These are phyloP conservation scores for Mucor circinelloides DNA, from an alignment of 371 early-diverging fungal species.

Conservation along the genomic window DNA sequence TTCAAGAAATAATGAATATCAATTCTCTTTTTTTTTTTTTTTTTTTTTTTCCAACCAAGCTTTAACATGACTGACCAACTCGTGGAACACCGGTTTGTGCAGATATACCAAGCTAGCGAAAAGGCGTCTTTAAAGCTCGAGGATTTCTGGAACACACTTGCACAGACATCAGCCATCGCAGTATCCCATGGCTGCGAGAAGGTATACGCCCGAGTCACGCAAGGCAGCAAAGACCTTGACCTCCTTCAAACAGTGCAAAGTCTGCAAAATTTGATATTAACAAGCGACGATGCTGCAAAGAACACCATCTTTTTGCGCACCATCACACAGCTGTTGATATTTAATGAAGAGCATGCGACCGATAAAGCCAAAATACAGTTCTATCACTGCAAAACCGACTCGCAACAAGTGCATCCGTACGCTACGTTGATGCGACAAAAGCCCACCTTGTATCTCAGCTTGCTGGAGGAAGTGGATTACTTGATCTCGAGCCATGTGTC, in stretches of 20 bases:
- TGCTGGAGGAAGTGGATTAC: slow-evolving; percentile 33
- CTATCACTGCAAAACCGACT: slow-evolving; percentile 9
- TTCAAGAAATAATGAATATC: background rate
- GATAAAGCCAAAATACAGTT: background rate
- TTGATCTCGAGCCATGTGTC: slow-evolving; percentile 6
- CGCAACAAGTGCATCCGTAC: slow-evolving; percentile 25
- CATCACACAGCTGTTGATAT: slow-evolving; percentile 26
- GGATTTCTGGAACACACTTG: slow-evolving; percentile 26
- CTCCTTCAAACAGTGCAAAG: slow-evolving; percentile 19
- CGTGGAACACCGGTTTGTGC: slow-evolving; percentile 37
- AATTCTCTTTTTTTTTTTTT: background rate
- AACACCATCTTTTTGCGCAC: slow-evolving; percentile 24
- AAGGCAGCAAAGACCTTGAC: background rate
- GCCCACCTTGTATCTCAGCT: slow-evolving; percentile 18
- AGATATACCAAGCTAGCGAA: slow-evolving; percentile 34
- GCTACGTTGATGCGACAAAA: slow-evolving; percentile 30
- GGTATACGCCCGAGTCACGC: slow-evolving; percentile 15
- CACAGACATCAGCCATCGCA: slow-evolving; percentile 32
- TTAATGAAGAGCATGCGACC: background rate
- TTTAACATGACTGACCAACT: slow-evolving; percentile 14
- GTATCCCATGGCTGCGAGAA: slow-evolving; percentile 42
- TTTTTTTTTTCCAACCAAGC: background rate
- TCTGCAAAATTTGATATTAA: slow-evolving; percentile 33
- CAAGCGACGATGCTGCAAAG: slow-evolving; percentile 22
- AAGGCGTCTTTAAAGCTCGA: slow-evolving; percentile 1